A percentile compares a stretch with the other conserved stretches of the same genome.
phyloP scores from a whole-genome alignment of 352 stramenopile genomes.

The Phytophthora ohioensis region DNA sequence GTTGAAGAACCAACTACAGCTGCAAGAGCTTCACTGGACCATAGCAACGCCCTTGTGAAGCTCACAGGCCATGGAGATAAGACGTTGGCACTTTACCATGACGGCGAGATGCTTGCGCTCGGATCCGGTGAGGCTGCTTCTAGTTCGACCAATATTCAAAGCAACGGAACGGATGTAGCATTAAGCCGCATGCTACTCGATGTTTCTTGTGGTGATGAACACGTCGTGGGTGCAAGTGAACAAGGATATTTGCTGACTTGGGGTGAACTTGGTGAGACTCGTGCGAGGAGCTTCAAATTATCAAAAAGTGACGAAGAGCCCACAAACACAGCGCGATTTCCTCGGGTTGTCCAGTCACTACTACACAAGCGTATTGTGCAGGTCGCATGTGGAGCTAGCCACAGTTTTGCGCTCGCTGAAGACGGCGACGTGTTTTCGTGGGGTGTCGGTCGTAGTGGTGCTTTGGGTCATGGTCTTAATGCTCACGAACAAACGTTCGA shows the following conservation, averaged over 20 bases:
- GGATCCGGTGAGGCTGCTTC: conserved; percentile 28
- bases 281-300: conserved; percentile 35
- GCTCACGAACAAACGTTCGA: conserved; percentile 45
- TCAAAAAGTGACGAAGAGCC: background rate
- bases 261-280: conserved; percentile 59
- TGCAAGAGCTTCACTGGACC: conserved; percentile 21
- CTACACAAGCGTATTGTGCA: conserved; percentile 71
- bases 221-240: conserved; percentile 72
- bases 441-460: conserved; percentile 62
- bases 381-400: conserved; percentile 65
- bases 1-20: conserved; percentile 22
- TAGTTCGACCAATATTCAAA: background rate
- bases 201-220: conserved; percentile 64
- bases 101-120: conserved; percentile 45
- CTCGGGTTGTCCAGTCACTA: conserved; percentile 50
- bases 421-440: conserved; percentile 76
- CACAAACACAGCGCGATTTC: conserved; percentile 2
- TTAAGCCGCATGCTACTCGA: conserved; percentile 68
- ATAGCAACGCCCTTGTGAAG: conserved; percentile 49
- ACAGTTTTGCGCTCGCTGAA: conserved; percentile 69
- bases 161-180: conserved; percentile 38
- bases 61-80: conserved; percentile 50
- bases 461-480: conserved; percentile 62
- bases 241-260: conserved; percentile 81
- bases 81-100: conserved; percentile 58